A percentile compares a stretch with the other conserved stretches of the same genome.
Evolutionary conservation across 176 grass and related monocot genomes (phyloP).

Genomic region (Musa itinerans): DNA sequence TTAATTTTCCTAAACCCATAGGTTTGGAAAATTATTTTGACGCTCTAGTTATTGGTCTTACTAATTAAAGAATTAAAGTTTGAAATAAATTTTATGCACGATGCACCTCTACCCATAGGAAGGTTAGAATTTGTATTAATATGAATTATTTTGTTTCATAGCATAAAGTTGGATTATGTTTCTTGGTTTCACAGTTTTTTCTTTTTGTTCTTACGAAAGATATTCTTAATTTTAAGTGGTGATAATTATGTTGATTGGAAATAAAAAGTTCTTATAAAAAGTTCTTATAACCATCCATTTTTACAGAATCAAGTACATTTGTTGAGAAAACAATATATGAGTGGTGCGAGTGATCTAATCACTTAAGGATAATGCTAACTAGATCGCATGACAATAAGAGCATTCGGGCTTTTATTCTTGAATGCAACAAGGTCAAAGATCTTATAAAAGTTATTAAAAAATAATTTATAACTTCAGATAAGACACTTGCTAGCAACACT

Average conservation of each 20-base stretch:
- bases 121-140: not conserved
- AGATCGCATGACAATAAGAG: not conserved
- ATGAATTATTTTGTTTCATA: not conserved
- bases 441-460: not conserved
- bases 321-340: not conserved
- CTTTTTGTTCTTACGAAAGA: not conserved
- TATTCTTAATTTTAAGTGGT: not conserved
- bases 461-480: too few relatives aligned
- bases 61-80: not conserved
- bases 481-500: too few relatives aligned
- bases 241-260: not conserved
- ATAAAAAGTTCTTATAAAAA: not conserved
- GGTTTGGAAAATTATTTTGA: not conserved
- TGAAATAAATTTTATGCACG: not conserved
- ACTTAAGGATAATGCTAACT: not conserved
- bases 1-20: not conserved
- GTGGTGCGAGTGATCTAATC: not conserved
- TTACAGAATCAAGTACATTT: not conserved
- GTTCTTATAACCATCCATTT: not conserved
- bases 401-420: not conserved
- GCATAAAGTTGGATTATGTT: not conserved
- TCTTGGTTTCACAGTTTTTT: not conserved
- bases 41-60: not conserved
- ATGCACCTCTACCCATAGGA: not conserved
- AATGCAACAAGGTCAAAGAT: not conserved